Conservation (phyloP, 495 filamentous ascomycete genomes). For the Lepraria neglecta region DNA sequence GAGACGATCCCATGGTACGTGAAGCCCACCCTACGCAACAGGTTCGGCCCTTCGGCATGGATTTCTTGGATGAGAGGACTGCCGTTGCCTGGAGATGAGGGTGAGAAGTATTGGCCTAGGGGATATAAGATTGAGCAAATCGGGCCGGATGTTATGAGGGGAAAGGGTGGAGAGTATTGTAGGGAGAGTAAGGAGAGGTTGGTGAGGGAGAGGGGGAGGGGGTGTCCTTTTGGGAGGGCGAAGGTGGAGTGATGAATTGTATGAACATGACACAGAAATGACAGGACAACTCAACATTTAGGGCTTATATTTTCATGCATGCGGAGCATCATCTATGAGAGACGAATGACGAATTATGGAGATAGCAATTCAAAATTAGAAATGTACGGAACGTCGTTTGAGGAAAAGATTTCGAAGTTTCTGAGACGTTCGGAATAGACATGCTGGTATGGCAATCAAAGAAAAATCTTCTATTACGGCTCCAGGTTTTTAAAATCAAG, state of each 20-base stretch:
- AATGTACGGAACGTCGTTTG: too few species aligned
- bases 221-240: conserved; percentile 47
- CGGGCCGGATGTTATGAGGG: conserved; percentile 52
- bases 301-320: too few species aligned
- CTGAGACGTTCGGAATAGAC: too few species aligned
- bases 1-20: conserved; percentile 54
- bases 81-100: conserved; percentile 55
- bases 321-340: too few species aligned
- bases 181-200: conserved; percentile 38
- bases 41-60: conserved; percentile 53
- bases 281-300: background rate
- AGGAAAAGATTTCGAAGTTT: too few species aligned
- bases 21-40: conserved; percentile 53
- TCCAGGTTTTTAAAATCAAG: too few species aligned
- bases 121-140: conserved; percentile 54
- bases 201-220: conserved; percentile 38
- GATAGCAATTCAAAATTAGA: too few species aligned
- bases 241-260: conserved; percentile 6
- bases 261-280: background rate
- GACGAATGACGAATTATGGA: too few species aligned
- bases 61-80: conserved; percentile 47
- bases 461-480: too few species aligned
- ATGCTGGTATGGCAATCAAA: too few species aligned
- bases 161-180: conserved; percentile 46
- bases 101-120: conserved; percentile 49